Base-by-base conservation (phyloP, 1,284 basidiomycete species). In the Puccinia horiana region DNA sequence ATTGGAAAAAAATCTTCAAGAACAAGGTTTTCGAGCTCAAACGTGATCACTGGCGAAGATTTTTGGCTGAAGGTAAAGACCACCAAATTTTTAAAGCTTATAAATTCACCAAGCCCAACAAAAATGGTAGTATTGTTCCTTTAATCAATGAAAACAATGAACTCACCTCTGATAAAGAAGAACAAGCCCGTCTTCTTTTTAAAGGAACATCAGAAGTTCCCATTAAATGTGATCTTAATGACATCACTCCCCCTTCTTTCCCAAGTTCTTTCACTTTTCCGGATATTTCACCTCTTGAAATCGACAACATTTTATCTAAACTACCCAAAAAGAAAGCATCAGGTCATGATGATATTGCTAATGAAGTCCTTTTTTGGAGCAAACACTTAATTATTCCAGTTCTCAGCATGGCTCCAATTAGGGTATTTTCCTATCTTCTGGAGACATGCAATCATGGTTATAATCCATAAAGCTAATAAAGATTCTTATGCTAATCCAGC, bases 351-450 rank as follows among this genome's bases (percentile, higher is more conserved):
- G 49, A 61, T 16, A 58, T 76, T 16, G 6, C 47, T 35, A 76
- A 76, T 58, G 29, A 76, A 37, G 2, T 26, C 26, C 18, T 72
- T 11, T 3, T 6, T 18, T 63, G 58, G 58, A 23, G 58, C 3
- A 12, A 29, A 32, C 5, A 63, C 58, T 12, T 29, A 5, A 8
- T 67, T 8, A 4, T 20, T 6, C 1, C 76, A 67, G 20, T 78
- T 67, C 26, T 47, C n/a, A 52, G n/a, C 42, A 47, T 79, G 77
- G 18, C 54, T 79, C 1, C 35, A 18, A 23, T 35, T 29, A 5
- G 77, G 77, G 16, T 58, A 70, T 37, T 79, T 70, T 42, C 77
- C 77, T 2, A 40, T 54, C 32, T 42, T 26, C 32, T 69, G 76
- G 76, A 61, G 32, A 69, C 35, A n/a, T 32, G 63, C 76, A 20